Base-by-base conservation (phyloP, 345 rosid species). In the Ceriops zippeliana region DNA sequence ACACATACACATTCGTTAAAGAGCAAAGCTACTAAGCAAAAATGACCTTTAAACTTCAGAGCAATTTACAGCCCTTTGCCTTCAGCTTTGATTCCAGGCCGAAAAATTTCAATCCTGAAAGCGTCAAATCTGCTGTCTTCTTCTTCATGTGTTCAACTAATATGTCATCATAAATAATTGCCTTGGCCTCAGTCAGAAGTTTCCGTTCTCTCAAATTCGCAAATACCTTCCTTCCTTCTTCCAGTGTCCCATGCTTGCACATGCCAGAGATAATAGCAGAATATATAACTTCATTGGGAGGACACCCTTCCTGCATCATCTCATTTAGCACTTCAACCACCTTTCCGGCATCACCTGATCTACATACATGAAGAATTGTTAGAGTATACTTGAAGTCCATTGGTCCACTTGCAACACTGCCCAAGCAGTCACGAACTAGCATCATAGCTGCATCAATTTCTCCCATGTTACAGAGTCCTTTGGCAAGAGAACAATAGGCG, bases 51-150 rank as follows among this genome's bases (percentile, higher is more conserved):
- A 77, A 77, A 71, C 69, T 62, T 26, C 82, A 58, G 32, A 88
- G 86, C 71, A 88, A 70, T 16, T 32, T 84, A 70, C 83, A 80
- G 57, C 96, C 92, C 73, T 83, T 95, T 68, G 83, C 86, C 79
- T 83, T 95, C 81, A 91, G 76, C 81, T 86, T 93, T 28, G 87
- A 86, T 76, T 91, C 97, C n/a, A 93, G 83, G 71, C 96, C 93
- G 56, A 95, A 91, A 77, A 95, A 91, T 75, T 84, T 88, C 69
- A 87, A 52, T 72, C 97, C 96, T 4, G 87, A 80, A 65, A 86
- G 68, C 65, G 89, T 85, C 70, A 91, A 78, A 75, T 87, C 93
- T 32, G 97, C 97, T 31, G 97, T 86, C 78, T 86, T 88, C 88
- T 85, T 87, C 86, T 87, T 82, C 83, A 84, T 86, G 68, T 89